These are phyloP conservation scores for Limnanthes douglasii DNA, from an alignment of 345 rosid genomes.

Conservation along the genomic window DNA sequence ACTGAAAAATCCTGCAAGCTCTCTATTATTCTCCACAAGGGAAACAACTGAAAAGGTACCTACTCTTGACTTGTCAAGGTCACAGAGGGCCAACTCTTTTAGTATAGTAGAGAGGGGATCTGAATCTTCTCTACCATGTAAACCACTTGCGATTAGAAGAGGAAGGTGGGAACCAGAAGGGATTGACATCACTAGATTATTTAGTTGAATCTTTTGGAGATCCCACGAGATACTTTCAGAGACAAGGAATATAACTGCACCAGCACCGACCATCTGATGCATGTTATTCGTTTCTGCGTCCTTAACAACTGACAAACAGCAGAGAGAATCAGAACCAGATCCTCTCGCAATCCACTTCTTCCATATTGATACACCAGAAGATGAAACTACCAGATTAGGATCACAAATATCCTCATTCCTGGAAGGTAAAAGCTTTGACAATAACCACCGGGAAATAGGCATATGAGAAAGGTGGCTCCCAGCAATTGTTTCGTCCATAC, in stretches of 20 bases:
- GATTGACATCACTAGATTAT: slow-evolving; percentile 40
- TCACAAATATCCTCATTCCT: slow-evolving; percentile 14
- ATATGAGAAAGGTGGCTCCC: slow-evolving; percentile 14
- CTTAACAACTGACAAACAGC: slow-evolving; percentile 65
- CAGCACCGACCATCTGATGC: slow-evolving; percentile 37
- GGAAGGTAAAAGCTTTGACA: slow-evolving; percentile 62
- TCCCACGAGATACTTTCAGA: slow-evolving; percentile 48
- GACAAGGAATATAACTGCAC: slow-evolving; percentile 62
- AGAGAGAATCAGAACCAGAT: slow-evolving; percentile 24
- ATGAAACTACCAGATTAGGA: slow-evolving; percentile 31
- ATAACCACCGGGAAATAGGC: slow-evolving; percentile 48
- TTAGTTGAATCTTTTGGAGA: slow-evolving; percentile 42
- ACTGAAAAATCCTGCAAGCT: slow-evolving; percentile 46
- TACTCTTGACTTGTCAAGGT: slow-evolving; percentile 51
- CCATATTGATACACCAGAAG: slow-evolving; percentile 71
- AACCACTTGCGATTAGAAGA: slow-evolving; percentile 52
- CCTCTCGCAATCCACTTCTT: slow-evolving; percentile 39
- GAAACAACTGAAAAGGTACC: slow-evolving; percentile 34
- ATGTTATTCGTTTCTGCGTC: slow-evolving; percentile 22
- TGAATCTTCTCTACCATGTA: slow-evolving; percentile 16
- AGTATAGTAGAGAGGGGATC: slow-evolving; percentile 27
- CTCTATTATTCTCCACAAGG: slow-evolving; percentile 30
- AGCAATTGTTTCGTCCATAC: slow-evolving; percentile 13
- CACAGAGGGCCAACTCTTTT: slow-evolving; percentile 40
- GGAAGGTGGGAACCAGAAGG: slow-evolving; percentile 62